A percentile compares a stretch with the other conserved stretches of the same genome.
Conservation (phyloP, 2,329 filamentous ascomycete genomes). For the Didymella sp. region DNA sequence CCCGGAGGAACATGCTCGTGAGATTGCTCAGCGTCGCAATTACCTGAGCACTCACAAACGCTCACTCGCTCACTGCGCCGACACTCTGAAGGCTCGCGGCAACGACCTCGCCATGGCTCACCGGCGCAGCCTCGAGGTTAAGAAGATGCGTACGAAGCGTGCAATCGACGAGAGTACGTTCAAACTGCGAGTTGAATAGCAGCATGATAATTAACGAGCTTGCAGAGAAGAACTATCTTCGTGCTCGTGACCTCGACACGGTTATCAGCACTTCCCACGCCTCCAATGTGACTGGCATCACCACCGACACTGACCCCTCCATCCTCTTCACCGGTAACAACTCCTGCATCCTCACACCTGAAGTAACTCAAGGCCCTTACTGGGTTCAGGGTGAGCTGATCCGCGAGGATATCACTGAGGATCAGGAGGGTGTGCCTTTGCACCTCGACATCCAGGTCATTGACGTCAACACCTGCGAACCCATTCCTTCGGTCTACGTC, state of each 20-base stretch:
- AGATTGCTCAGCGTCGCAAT: constrained; percentile 46
- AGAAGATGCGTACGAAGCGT: constrained; percentile 51
- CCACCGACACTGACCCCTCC: constrained; percentile 33
- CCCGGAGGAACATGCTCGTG: constrained; percentile 41
- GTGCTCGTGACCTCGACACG: constrained; percentile 37
- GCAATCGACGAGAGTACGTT: constrained; percentile 30
- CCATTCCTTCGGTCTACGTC: constrained; percentile 57
- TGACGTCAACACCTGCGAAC: constrained; percentile 62
- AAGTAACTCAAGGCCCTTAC: constrained; percentile 45
- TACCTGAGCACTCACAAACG: constrained; percentile 49
- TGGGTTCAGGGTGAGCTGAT: constrained; percentile 60
- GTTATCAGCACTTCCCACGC: constrained; percentile 41
- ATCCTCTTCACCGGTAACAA: constrained; percentile 44
- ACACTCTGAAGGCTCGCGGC: constrained; percentile 49
- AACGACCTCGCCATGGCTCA: constrained; percentile 52
- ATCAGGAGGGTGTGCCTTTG: constrained; percentile 58
- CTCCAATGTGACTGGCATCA: constrained; percentile 41
- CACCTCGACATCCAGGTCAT: constrained; percentile 62
- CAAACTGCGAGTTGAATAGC: background rate
- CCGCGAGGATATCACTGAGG: constrained; percentile 57
- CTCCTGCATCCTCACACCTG: constrained; percentile 46
- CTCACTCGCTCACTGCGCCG: constrained; percentile 52
- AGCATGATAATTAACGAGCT: constrained; percentile 12
- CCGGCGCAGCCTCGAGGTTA: constrained; percentile 52
- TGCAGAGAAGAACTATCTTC: constrained; percentile 37